A percentile compares a stretch with the other conserved stretches of the same genome.
These are phyloP conservation scores for Colletotrichum sp. DNA, from an alignment of 2,329 filamentous ascomycete species.

Conservation along the genomic window DNA sequence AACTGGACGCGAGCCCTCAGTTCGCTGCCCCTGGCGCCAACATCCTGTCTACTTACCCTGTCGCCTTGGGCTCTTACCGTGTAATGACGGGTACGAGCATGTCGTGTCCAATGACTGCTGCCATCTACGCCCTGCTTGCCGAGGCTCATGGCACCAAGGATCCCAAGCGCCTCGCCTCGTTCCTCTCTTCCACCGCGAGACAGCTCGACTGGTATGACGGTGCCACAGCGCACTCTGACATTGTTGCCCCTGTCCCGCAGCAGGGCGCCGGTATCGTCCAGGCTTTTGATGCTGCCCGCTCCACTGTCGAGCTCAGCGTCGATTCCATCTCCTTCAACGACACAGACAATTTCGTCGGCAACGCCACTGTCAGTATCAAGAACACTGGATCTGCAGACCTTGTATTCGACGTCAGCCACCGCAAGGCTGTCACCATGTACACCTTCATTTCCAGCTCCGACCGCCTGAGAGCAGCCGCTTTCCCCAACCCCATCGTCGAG, in stretches of 20 bases:
- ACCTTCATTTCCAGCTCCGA: constrained; percentile 43
- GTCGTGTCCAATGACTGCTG: constrained; percentile 61
- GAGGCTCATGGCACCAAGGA: constrained; percentile 54
- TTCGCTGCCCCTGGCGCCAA: constrained; percentile 58
- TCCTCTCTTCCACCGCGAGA: constrained; percentile 53
- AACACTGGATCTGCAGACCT: constrained; percentile 55
- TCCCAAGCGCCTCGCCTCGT: constrained; percentile 50
- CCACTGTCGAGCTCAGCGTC: constrained; percentile 56
- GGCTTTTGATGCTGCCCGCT: constrained; percentile 61
- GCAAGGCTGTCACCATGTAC: constrained; percentile 57
- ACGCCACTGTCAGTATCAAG: constrained; percentile 55
- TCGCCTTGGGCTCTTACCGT: constrained; percentile 52
- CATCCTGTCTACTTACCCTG: constrained; percentile 63
- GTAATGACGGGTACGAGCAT: constrained; percentile 64
- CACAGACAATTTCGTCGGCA: constrained; percentile 56
- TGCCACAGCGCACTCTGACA: constrained; percentile 29
- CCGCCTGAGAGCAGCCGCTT: constrained; percentile 35
- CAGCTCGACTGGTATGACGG: constrained; percentile 53
- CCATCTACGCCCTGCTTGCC: constrained; percentile 56
- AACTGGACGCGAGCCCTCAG: constrained; percentile 61
- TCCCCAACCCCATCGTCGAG: constrained; percentile 49
- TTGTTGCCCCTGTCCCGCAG: constrained; percentile 60
- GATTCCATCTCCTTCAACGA: constrained; percentile 68
- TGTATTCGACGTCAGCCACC: constrained; percentile 56
- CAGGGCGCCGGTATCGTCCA: constrained; percentile 65